These are phyloP conservation scores for Endocarpon pusillum DNA, from an alignment of 495 filamentous ascomycete species.

Conservation along the genomic window DNA sequence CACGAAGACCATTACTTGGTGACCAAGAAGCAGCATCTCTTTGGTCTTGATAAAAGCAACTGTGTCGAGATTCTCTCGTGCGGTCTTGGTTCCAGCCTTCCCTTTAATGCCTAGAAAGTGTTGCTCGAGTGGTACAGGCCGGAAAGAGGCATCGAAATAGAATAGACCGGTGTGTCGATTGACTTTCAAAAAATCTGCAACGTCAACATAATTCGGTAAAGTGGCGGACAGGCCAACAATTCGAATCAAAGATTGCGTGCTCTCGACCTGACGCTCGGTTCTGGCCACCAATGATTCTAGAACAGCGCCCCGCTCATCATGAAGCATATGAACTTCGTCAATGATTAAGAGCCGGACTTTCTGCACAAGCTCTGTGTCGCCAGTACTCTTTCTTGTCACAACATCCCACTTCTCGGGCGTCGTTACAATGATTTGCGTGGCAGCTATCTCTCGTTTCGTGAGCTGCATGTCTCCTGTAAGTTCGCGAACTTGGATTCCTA, in stretches of 20 bases:
- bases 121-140: constrained; percentile 90
- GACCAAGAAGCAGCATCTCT: constrained; percentile 70
- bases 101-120: constrained; percentile 95
- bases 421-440: constrained; percentile 95
- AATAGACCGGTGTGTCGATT: constrained; percentile 88
- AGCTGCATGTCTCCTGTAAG: constrained; percentile 97
- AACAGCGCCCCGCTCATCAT: constrained; percentile 91
- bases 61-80: constrained; percentile 72
- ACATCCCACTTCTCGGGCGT: constrained; percentile 99
- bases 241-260: constrained; percentile 89
- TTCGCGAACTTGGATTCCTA: constrained; percentile 77
- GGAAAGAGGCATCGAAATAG: constrained; percentile 92
- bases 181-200: constrained; percentile 90
- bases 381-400: constrained; percentile 87
- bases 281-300: constrained; percentile 88
- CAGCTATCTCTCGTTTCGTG: constrained; percentile 86
- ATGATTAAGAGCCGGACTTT: constrained; percentile 95
- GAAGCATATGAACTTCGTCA: constrained; percentile 98
- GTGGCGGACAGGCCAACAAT: constrained; percentile 93
- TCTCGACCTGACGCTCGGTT: constrained; percentile 91
- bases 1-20: constrained; percentile 98
- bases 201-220: constrained; percentile 88
- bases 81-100: constrained; percentile 60
- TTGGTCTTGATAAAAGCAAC: constrained; percentile 88
- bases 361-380: constrained; percentile 92